A percentile compares a stretch with the other conserved stretches of the same genome.
These are phyloP conservation scores for Zygosaccharomyces bisporus DNA, from an alignment of 805 yeast species.

Conservation along the genomic window DNA sequence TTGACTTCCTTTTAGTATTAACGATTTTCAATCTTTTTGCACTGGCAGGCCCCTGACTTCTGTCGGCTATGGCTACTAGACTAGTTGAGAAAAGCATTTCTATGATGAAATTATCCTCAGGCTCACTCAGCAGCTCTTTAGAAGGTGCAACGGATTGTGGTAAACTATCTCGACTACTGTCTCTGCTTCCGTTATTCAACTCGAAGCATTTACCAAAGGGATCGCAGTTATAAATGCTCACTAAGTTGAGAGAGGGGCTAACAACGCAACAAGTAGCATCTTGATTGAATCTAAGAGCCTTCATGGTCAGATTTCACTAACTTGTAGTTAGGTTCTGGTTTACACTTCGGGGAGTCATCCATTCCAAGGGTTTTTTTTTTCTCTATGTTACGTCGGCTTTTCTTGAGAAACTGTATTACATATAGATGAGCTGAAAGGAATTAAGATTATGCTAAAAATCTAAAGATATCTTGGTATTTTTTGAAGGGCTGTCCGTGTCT, in stretches of 20 bases:
- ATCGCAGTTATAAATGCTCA: slow-evolving; percentile 79
- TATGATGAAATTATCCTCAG: slow-evolving; percentile 44
- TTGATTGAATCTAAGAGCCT: slow-evolving; percentile 77
- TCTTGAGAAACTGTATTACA: neutral
- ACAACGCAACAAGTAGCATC: slow-evolving; percentile 76
- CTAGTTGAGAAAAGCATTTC: slow-evolving; percentile 92
- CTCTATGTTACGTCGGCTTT: neutral
- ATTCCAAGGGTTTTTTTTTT: neutral
- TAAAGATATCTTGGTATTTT: slow-evolving; percentile 11
- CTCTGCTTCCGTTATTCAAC: slow-evolving; percentile 32
- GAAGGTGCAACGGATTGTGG: neutral
- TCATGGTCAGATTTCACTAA: slow-evolving; percentile 23
- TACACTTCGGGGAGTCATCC: neutral
- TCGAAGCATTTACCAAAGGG: slow-evolving; percentile 75
- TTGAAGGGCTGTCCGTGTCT: neutral
- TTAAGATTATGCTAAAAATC: slow-evolving; percentile 10
- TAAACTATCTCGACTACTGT: slow-evolving; percentile 3
- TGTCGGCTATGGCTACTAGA: slow-evolving; percentile 75
- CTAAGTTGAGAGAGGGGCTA: slow-evolving; percentile 60
- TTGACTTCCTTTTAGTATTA: slow-evolving; percentile 64
- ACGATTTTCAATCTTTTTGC: slow-evolving; percentile 61
- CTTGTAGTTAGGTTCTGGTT: neutral
- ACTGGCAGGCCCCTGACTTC: slow-evolving; percentile 58
- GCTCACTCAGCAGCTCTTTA: slow-evolving; percentile 7
- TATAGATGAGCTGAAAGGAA: neutral